Evolutionary conservation across 139 green algal genomes (phyloP).

Genomic region (Tetraselmis chui): DNA sequence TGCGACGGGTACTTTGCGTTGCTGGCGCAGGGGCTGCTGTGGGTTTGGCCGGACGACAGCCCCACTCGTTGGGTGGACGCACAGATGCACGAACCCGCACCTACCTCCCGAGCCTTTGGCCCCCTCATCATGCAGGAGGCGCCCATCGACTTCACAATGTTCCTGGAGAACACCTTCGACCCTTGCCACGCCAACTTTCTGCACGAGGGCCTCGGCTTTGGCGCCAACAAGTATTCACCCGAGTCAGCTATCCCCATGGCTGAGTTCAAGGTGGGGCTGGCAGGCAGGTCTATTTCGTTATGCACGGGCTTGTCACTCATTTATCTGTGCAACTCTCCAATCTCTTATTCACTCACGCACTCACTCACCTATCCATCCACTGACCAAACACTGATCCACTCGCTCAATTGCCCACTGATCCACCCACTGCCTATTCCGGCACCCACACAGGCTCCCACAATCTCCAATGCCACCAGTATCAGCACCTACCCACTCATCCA

Average conservation of each 20-base stretch:
- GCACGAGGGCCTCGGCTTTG: not conserved
- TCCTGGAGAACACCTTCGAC: not conserved
- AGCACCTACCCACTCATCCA: too few species aligned
- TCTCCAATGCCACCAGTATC: too few species aligned
- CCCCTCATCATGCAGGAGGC: not conserved
- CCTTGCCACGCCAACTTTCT: conserved; percentile 4
- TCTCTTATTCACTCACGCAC: too few species aligned
- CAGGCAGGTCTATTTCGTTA: too few species aligned
- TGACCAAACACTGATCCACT: too few species aligned
- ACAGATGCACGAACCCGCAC: not conserved
- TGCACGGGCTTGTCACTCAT: too few species aligned
- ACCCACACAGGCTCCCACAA: too few species aligned
- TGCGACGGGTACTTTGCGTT: too few species aligned
- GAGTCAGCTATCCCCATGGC: not conserved
- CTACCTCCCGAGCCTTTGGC: not conserved
- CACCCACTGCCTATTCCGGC: too few species aligned
- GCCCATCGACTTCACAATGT: not conserved
- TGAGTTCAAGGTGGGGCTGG: conserved; percentile 3
- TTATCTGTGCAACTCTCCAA: too few species aligned
- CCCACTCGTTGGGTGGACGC: not conserved
- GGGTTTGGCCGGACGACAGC: conserved; percentile 1
- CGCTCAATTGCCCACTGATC: too few species aligned
- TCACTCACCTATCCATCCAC: too few species aligned
- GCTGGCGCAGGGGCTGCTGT: conserved; percentile 1
- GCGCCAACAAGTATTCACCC: not conserved